phyloP scores from a whole-genome alignment of 2,329 filamentous ascomycete species.

The Aspergillus ochraceus region DNA sequence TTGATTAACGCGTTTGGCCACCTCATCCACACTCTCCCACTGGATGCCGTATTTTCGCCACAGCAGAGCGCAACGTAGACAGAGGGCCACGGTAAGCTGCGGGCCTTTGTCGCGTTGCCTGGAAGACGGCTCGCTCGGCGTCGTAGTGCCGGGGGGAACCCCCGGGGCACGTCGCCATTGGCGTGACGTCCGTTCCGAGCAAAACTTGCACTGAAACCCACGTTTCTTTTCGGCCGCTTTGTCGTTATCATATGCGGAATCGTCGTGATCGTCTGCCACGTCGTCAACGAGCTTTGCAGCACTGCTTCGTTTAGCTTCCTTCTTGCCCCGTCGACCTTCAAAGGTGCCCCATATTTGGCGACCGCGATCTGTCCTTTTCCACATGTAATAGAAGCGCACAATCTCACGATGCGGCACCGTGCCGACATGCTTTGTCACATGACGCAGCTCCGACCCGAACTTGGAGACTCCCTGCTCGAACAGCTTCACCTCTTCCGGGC shows the following conservation, averaged over 20 bases:
- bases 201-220: conserved; percentile 92
- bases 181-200: conserved; percentile 72
- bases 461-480: conserved; percentile 91
- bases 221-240: conserved; percentile 80
- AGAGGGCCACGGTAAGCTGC: conserved; percentile 77
- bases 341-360: conserved; percentile 88
- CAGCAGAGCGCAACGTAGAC: conserved; percentile 83
- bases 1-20: conserved; percentile 80
- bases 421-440: conserved; percentile 77
- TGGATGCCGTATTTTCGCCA: conserved; percentile 96
- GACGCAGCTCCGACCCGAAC: conserved; percentile 85
- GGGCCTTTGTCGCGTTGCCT: conserved; percentile 77
- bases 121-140: conserved; percentile 63
- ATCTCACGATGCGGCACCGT: conserved; percentile 76
- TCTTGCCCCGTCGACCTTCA: conserved; percentile 84
- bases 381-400: conserved; percentile 93
- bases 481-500: conserved; percentile 74
- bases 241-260: conserved; percentile 90
- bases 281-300: conserved; percentile 82
- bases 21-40: conserved; percentile 91
- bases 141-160: conserved; percentile 67
- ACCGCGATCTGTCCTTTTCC: conserved; percentile 91
- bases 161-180: conserved; percentile 91
- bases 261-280: conserved; percentile 86
- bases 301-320: conserved; percentile 68